Conservation (phyloP, 371 early-diverging fungal genomes). For the Mucor irregularis region DNA sequence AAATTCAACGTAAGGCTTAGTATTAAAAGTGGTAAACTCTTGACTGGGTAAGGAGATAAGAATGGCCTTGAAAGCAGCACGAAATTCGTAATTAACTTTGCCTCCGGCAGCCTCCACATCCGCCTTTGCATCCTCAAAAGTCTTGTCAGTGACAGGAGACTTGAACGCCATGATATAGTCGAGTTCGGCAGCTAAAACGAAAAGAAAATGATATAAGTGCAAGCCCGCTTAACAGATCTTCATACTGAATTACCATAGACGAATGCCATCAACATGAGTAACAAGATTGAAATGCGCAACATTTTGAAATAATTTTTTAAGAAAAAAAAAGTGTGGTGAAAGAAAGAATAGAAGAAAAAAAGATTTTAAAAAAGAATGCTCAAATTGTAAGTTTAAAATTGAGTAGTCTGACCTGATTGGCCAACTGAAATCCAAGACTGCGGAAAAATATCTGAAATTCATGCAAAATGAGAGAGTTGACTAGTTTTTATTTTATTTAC, state of each 20-base stretch:
- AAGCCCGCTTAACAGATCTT: background rate
- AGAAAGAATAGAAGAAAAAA: background rate
- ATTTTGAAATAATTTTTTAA: background rate
- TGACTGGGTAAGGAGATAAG: constrained; percentile 18
- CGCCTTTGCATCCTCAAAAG: constrained; percentile 14
- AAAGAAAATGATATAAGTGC: background rate
- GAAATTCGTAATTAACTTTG: constrained; percentile 23
- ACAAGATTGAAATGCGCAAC: background rate
- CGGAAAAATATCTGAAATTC: no score
- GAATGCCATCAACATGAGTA: constrained; percentile 6
- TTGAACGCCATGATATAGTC: constrained; percentile 29
- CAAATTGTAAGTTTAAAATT: background rate
- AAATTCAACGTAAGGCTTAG: constrained; percentile 28
- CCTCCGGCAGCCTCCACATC: constrained; percentile 26
- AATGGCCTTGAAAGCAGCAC: constrained; percentile 20
- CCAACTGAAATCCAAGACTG: background rate
- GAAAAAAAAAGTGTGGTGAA: background rate
- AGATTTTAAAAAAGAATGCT: background rate
- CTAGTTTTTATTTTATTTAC: constrained; percentile 8
- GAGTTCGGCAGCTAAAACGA: constrained; percentile 5
- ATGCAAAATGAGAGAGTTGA: background rate
- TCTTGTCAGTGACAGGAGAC: constrained; percentile 13
- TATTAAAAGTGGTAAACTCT: constrained; percentile 6
- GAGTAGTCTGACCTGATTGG: background rate
- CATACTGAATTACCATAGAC: background rate